Evolutionary conservation across 495 filamentous ascomycete species (phyloP).

Genomic region (Bombardia bombarda): DNA sequence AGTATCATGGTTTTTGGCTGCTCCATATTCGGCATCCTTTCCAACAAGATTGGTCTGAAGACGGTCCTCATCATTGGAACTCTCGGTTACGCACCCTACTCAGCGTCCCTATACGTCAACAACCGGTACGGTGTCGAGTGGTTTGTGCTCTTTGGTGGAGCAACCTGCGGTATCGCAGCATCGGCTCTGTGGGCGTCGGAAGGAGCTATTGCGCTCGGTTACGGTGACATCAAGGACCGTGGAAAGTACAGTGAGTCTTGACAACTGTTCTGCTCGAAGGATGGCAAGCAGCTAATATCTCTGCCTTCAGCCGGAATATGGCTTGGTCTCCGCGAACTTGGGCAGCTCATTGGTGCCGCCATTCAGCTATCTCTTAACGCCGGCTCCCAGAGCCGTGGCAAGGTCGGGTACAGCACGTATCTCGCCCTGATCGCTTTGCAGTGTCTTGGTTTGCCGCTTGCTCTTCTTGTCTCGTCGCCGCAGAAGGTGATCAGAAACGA

Average conservation of each 20-base stretch:
- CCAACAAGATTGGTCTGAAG: constrained; percentile 46
- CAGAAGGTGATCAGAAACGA: constrained; percentile 44
- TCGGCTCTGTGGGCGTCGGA: constrained; percentile 52
- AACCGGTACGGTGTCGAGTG: constrained; percentile 50
- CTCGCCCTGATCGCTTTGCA: constrained; percentile 47
- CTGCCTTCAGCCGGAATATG: constrained; percentile 40
- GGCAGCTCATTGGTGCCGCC: constrained; percentile 47
- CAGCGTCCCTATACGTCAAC: constrained; percentile 49
- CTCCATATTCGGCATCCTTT: constrained; percentile 42
- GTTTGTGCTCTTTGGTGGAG: constrained; percentile 50
- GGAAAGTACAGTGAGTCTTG: constrained; percentile 38
- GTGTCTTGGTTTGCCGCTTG: constrained; percentile 43
- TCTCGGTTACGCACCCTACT: constrained; percentile 49
- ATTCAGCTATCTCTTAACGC: constrained; percentile 49
- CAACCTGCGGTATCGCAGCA: constrained; percentile 47
- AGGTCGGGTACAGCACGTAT: constrained; percentile 47
- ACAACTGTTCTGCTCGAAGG: background rate
- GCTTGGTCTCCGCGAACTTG: constrained; percentile 49
- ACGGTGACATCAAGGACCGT: constrained; percentile 44
- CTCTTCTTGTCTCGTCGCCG: constrained; percentile 43
- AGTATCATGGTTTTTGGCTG: constrained; percentile 50
- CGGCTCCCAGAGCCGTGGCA: constrained; percentile 36
- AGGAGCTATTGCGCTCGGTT: constrained; percentile 50
- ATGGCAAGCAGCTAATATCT: background rate
- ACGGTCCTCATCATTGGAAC: constrained; percentile 48